A percentile compares a stretch with the other conserved stretches of the same genome.
Conservation (phyloP, 129 eudicot genomes). For the Centrapalus pauciflorus region DNA sequence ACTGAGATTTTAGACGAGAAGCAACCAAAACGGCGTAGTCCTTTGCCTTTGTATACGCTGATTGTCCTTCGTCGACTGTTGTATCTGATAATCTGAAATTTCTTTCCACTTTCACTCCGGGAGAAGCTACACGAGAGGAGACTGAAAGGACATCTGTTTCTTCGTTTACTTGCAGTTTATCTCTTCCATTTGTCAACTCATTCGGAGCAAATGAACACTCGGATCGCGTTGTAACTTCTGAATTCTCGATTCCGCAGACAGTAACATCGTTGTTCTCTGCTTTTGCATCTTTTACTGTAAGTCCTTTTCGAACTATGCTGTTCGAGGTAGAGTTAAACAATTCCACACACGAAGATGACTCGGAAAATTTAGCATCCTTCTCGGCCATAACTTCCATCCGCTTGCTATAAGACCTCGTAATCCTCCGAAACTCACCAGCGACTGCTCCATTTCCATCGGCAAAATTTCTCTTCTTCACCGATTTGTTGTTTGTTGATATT, state of each 20-base stretch:
- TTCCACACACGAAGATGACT: conserved; percentile 63
- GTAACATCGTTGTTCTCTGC: conserved; percentile 19
- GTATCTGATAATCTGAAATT: conserved; percentile 8
- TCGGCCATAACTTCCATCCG: conserved; percentile 20
- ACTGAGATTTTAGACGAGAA: conserved; percentile 28
- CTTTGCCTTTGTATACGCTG: conserved; percentile 10
- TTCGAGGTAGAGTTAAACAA: conserved; percentile 42
- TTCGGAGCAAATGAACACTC: conserved; percentile 30
- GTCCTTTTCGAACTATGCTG: conserved; percentile 23
- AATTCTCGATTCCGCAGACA: conserved; percentile 17
- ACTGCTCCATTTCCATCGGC: conserved; percentile 18
- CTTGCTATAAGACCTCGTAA: conserved; percentile 45
- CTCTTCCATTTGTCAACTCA: conserved; percentile 15
- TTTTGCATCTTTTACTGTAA: conserved; percentile 14
- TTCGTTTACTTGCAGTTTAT: conserved; percentile 16
- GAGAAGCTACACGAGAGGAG: conserved; percentile 25
- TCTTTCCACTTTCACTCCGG: not conserved
- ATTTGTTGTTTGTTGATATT: conserved; percentile 34
- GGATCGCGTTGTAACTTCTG: conserved; percentile 35
- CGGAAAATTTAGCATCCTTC: conserved; percentile 41
- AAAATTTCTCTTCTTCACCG: conserved; percentile 37
- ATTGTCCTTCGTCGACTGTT: conserved; percentile 25
- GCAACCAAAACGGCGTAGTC: conserved; percentile 27
- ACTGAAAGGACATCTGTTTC: conserved; percentile 36
- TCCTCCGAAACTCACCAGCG: conserved; percentile 39